These are phyloP conservation scores for Fusarium setosum DNA, from an alignment of 2,329 filamentous ascomycete species.

Conservation along the genomic window DNA sequence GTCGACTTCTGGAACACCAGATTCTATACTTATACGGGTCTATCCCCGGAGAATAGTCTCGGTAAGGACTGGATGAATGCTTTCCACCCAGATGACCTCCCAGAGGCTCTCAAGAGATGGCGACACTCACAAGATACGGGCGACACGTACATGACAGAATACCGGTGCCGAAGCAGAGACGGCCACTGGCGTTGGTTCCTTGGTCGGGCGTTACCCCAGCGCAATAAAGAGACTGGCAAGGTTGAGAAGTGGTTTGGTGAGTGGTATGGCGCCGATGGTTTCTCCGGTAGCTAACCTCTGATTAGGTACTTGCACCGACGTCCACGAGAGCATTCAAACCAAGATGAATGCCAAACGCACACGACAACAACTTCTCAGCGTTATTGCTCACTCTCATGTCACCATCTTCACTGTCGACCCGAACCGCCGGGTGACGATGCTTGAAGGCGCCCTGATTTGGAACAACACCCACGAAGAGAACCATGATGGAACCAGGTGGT, in stretches of 20 bases:
- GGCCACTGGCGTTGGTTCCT: constrained; percentile 86
- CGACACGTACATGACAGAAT: constrained; percentile 76
- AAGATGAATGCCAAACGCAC: constrained; percentile 74
- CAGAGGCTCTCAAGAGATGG: constrained; percentile 68
- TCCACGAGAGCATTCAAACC: constrained; percentile 78
- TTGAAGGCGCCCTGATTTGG: constrained; percentile 76
- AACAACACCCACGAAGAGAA: constrained; percentile 54
- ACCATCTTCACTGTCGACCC: constrained; percentile 80
- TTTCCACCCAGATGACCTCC: constrained; percentile 78
- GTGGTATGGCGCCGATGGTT: constrained; percentile 17
- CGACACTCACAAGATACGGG: constrained; percentile 72
- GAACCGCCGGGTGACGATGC: constrained; percentile 70
- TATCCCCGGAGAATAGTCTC: constrained; percentile 70
- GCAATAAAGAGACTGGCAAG: constrained; percentile 71
- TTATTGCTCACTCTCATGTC: constrained; percentile 80
- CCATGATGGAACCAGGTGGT: constrained; percentile 57
- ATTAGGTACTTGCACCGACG: constrained; percentile 77
- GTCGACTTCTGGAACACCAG: constrained; percentile 80
- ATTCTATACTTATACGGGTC: constrained; percentile 85
- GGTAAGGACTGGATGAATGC: constrained; percentile 71
- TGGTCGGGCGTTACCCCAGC: constrained; percentile 75
- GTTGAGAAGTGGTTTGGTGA: constrained; percentile 83
- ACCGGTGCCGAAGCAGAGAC: constrained; percentile 73
- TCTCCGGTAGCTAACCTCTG: not conserved
- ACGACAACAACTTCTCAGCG: constrained; percentile 76